Evolutionary conservation across 345 rosid species (phyloP), one percentile per base, ranked within the genome.

Genomic region (Rubroshorea leprosula): DNA sequence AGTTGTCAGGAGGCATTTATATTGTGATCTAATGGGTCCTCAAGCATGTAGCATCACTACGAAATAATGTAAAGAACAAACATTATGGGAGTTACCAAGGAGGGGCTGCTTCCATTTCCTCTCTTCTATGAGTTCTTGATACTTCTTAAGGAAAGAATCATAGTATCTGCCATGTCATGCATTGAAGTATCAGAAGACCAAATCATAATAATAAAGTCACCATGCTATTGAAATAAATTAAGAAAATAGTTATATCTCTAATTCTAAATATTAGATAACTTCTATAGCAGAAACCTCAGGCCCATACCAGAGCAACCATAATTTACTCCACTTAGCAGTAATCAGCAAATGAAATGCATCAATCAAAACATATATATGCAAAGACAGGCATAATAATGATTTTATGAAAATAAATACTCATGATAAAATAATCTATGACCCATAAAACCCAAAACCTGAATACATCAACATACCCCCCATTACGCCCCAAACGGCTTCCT

Each of bases 401-500:
- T 8, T 41, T 41, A 41, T 41, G 15, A 8, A 41, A 7, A 41
- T 41, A 2, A 44, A 13, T 10, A 14, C 2, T 44, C 17, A 35
- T n/a, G n/a, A n/a, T n/a, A n/a, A n/a, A n/a, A n/a, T n/a, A n/a
- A n/a, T n/a, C n/a, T n/a, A n/a, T n/a, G n/a, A n/a, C n/a, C n/a
- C n/a, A 29, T 29, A 13, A 44, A 44, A 2, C n/a, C 4, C 4
- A 44, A 15, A 44, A n/a, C 2, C 4, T 1, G 18, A 44, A 44
- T 0, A 44, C 16, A 44, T 21, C n/a, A 21, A 70, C 62, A 60
- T 70, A 90, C 97, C 97, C 97, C 65, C 95, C 93, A 51, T 93
- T 95, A 65, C 96, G 97, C 53, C 96, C 96, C 74, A 90, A 60
- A 68, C 95, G 93, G 70, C 93, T 74, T 44, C 93, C 87, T 67